Evolutionary conservation across 768 basidiomycete species (phyloP), one percentile per base, ranked within the genome.

Genomic region (Leccinum incarnatum): DNA sequence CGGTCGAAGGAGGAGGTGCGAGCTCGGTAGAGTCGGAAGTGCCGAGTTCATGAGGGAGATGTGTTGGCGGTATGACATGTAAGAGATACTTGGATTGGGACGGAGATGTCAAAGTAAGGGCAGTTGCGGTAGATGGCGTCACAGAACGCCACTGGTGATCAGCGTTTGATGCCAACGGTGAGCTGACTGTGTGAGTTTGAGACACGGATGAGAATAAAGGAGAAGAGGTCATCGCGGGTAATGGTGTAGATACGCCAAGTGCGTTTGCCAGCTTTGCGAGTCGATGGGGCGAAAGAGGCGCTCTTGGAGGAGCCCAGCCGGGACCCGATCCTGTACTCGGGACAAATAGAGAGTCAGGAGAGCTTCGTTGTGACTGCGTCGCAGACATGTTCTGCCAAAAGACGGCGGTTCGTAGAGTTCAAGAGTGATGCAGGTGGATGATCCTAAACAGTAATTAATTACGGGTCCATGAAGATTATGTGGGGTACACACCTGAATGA

Each of bases 201-300:
- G 65, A 51, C 8, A 55, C 56, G 7, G 64, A 66, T 14, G 61
- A 37, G 42, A 57, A 55, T 29, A 65, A 25, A 48, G 59, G 10
- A 46, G 63, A 61, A 49, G 56, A 48, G 52, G 67, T 74, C 53
- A 78, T 74, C 29, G 80, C 78, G 5, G 91, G 91, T 53, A 89
- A 70, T 0, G 91, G 91, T 0, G 85, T 86, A 3, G 88, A 79
- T 37, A 94, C 85, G 49, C 92, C 92, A 47, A 94, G 84, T 3
- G 92, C 91, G 68, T 93, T 93, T 15, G 91, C 92, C 23, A 94
- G 78, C 64, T 88, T 90, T 36, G 89, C 92, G 10, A 93, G 83
- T 12, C 89, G 80, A 64, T 89, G 81, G 5, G 92, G 91, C 3
- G 90, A 73, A 8, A 93, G 76, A 4, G 91, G 92, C 23, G 87